Conservation (phyloP, 1,139 yeast genomes). For the Candida buenavistaensis region DNA sequence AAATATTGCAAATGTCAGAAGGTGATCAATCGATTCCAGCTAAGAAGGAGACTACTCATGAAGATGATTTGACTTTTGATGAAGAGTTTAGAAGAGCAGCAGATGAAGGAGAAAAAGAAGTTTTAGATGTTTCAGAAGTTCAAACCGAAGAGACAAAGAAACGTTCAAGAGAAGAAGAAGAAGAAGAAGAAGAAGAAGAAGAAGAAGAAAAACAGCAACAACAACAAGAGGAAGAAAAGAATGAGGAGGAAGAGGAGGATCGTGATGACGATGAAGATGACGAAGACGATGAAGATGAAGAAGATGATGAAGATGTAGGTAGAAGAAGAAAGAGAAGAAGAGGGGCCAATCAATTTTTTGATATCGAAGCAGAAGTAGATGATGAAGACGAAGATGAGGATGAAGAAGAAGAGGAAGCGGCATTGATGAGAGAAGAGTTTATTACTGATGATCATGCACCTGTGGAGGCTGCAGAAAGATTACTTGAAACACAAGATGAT, state of each 20-base stretch:
- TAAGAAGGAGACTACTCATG: constrained; percentile 6
- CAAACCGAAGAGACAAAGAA: too few species aligned
- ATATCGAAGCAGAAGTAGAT: constrained; percentile 98
- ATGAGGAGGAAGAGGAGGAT: constrained; percentile 20
- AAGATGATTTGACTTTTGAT: constrained; percentile 15
- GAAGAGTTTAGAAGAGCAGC: constrained; percentile 16
- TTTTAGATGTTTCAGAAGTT: too few species aligned
- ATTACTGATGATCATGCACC: constrained; percentile 67
- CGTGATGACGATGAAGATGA: constrained; percentile 56
- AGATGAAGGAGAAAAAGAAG: constrained; percentile 10
- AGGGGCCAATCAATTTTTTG: constrained; percentile 87
- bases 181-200: constrained; percentile 8
- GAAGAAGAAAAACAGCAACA: constrained; percentile 2
- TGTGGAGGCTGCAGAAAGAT: constrained; percentile 46
- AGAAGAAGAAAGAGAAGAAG: constrained; percentile 59
- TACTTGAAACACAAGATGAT: constrained; percentile 44
- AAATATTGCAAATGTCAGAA: constrained; percentile 10
- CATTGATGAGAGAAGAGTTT: constrained; percentile 78
- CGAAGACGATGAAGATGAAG: constrained; percentile 60
- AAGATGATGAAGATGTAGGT: constrained; percentile 47
- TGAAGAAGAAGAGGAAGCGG: constrained; percentile 91
- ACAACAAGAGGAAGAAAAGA: constrained; percentile 3
- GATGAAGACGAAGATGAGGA: constrained; percentile 94
- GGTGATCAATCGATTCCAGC: constrained; percentile 2
- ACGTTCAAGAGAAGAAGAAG: constrained; percentile 8